Evolutionary conservation across 2,329 filamentous ascomycete genomes (phyloP).

Genomic region (Myriosclerotinia scirpicola): DNA sequence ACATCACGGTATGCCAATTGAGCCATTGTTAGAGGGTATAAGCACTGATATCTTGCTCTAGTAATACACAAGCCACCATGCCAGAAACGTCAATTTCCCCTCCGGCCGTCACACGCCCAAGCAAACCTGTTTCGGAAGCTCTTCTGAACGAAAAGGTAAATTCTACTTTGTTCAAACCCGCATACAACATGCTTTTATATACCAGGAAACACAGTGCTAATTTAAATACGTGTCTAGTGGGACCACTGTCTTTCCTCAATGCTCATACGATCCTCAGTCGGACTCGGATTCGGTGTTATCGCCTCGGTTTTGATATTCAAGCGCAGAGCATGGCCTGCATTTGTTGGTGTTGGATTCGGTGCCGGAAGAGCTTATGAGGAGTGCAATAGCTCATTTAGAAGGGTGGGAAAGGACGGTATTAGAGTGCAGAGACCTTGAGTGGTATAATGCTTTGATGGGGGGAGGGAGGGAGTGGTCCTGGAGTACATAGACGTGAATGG

Average conservation of each 20-base stretch:
- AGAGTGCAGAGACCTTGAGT: slow-evolving; percentile 37
- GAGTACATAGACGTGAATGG: slow-evolving; percentile 15
- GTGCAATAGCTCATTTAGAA: slow-evolving; percentile 63
- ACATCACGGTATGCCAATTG: slow-evolving; percentile 29
- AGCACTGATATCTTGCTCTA: slow-evolving; percentile 15
- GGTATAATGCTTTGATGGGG: slow-evolving; percentile 25
- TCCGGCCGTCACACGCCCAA: slow-evolving; percentile 60
- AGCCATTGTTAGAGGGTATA: not conserved
- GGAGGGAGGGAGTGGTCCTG: slow-evolving; percentile 4
- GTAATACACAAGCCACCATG: slow-evolving; percentile 30
- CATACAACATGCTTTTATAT: not conserved
- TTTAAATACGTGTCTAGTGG: slow-evolving; percentile 62
- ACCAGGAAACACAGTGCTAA: slow-evolving; percentile 24
- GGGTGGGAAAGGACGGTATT: slow-evolving; percentile 38
- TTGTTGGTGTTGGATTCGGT: slow-evolving; percentile 90
- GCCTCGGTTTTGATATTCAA: slow-evolving; percentile 99
- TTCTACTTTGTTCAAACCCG: slow-evolving; percentile 1
- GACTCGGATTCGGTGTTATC: slow-evolving; percentile 95
- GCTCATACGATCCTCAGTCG: slow-evolving; percentile 93
- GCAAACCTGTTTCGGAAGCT: slow-evolving; percentile 89
- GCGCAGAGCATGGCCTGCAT: slow-evolving; percentile 96
- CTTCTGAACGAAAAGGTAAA: slow-evolving; percentile 96
- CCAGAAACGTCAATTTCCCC: slow-evolving; percentile 46
- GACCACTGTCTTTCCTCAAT: slow-evolving; percentile 97
- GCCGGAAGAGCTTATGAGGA: slow-evolving; percentile 97